These are phyloP conservation scores for Aspergillus clavatus DNA, from an alignment of 2,329 filamentous ascomycete genomes.

Conservation along the genomic window DNA sequence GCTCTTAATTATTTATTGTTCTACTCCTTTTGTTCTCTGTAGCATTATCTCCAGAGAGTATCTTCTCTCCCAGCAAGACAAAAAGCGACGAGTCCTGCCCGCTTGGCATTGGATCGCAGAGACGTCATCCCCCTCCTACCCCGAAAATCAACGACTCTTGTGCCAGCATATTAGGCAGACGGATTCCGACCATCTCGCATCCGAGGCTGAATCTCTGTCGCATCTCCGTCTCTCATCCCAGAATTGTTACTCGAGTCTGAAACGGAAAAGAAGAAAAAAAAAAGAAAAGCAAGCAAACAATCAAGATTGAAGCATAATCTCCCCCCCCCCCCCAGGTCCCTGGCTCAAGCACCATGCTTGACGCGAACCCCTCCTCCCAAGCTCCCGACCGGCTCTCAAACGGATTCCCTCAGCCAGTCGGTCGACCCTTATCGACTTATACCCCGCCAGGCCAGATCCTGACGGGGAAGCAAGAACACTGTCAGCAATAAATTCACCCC, in stretches of 20 bases:
- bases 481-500: constrained; percentile 53
- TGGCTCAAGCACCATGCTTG: neutral
- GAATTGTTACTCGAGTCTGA: too few relatives aligned
- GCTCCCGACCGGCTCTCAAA: constrained; percentile 5
- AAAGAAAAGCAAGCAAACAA: too few relatives aligned
- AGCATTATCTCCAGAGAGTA: too few relatives aligned
- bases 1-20: neutral
- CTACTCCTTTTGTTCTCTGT: neutral
- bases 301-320: too few relatives aligned
- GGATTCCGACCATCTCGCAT: constrained; percentile 17
- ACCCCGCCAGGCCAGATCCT: constrained; percentile 57
- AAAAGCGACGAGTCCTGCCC: neutral
- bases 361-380: constrained; percentile 4
- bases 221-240: constrained; percentile 8
- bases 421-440: constrained; percentile 7
- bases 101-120: constrained; percentile 17
- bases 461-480: constrained; percentile 97
- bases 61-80: neutral
- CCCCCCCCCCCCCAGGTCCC: constrained; percentile 1
- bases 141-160: constrained; percentile 4
- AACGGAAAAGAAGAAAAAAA: too few relatives aligned
- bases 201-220: constrained; percentile 4
- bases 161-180: constrained; percentile 33
- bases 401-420: constrained; percentile 4
- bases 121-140: constrained; percentile 16